A percentile compares a stretch with the other conserved stretches of the same genome.
Evolutionary conservation across 805 yeast genomes (phyloP).

Genomic region (Schwanniomyces vanrijiae): DNA sequence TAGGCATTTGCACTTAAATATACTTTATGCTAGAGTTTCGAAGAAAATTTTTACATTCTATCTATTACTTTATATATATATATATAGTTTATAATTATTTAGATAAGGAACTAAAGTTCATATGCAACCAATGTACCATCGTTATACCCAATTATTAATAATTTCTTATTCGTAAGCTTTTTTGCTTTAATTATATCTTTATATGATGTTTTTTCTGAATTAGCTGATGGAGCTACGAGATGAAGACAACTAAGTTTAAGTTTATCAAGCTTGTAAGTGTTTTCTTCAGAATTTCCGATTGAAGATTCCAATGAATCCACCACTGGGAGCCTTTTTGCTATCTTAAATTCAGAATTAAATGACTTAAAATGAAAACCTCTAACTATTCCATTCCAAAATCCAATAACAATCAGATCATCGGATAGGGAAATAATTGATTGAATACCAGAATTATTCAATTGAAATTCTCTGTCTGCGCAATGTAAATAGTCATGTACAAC

Average conservation of each 20-base stretch:
- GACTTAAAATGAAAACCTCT: conserved; percentile 14
- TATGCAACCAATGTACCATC: conserved; percentile 47
- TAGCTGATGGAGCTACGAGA: neutral
- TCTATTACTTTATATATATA: neutral
- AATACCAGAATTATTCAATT: conserved; percentile 18
- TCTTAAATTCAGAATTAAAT: conserved; percentile 8
- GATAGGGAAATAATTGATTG: conserved; percentile 23
- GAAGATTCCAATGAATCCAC: conserved; percentile 6
- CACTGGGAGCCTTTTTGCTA: conserved; percentile 12
- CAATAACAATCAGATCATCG: conserved; percentile 23
- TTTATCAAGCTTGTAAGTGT: neutral
- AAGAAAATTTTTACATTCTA: conserved; percentile 1
- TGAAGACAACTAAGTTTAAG: conserved; percentile 2
- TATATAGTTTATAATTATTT: neutral
- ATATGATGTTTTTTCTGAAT: conserved; percentile 4
- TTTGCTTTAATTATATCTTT: conserved; percentile 10
- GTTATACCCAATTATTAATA: conserved; percentile 52
- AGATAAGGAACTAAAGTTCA: neutral
- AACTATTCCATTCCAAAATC: conserved; percentile 55
- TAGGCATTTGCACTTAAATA: neutral
- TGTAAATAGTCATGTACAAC: conserved; percentile 19
- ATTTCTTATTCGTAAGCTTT: conserved; percentile 13
- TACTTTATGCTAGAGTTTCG: neutral
- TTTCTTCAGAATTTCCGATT: conserved; percentile 5
- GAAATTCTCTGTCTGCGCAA: neutral